A percentile compares a stretch with the other conserved stretches of the same genome.
Conservation (phyloP, 1,284 basidiomycete genomes). For the Abortiporus biennis region DNA sequence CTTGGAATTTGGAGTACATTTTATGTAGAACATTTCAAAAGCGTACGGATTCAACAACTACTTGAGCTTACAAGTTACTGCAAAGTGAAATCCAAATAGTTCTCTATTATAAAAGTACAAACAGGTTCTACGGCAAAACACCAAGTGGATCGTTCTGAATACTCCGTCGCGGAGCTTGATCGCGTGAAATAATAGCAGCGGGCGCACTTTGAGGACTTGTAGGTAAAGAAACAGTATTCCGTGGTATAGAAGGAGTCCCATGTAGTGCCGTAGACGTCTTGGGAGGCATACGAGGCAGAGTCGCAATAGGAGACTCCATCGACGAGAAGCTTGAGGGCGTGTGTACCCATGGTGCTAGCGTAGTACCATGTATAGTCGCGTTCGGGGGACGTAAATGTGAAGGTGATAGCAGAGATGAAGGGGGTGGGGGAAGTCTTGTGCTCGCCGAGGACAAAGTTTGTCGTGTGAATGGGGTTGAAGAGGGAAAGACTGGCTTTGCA, state of each 20-base stretch:
- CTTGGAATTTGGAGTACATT: neutral
- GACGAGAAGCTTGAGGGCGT: conserved; percentile 46
- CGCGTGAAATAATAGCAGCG: conserved; percentile 23
- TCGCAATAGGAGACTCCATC: conserved; percentile 22
- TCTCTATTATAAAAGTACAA: neutral
- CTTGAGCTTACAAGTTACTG: too few relatives aligned
- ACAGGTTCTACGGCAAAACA: conserved; percentile 22
- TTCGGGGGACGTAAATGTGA: conserved; percentile 13
- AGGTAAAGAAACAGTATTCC: too few relatives aligned
- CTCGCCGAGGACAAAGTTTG: too few relatives aligned
- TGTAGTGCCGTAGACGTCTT: conserved; percentile 37
- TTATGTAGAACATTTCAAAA: neutral
- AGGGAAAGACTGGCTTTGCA: neutral
- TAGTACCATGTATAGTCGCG: conserved; percentile 15
- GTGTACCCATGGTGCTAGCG: conserved; percentile 45
- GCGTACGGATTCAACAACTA: too few relatives aligned
- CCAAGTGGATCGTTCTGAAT: conserved; percentile 59
- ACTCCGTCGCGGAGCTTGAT: conserved; percentile 27
- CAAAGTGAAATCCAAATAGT: neutral
- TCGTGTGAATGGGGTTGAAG: neutral
- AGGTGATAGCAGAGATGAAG: conserved; percentile 6
- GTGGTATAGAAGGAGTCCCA: too few relatives aligned
- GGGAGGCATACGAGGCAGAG: conserved; percentile 25
- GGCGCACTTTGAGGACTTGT: conserved; percentile 18
- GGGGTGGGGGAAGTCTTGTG: too few relatives aligned